Evolutionary conservation across 2,329 filamentous ascomycete genomes (phyloP).

Genomic region (Pseudogymnoascus sp.): DNA sequence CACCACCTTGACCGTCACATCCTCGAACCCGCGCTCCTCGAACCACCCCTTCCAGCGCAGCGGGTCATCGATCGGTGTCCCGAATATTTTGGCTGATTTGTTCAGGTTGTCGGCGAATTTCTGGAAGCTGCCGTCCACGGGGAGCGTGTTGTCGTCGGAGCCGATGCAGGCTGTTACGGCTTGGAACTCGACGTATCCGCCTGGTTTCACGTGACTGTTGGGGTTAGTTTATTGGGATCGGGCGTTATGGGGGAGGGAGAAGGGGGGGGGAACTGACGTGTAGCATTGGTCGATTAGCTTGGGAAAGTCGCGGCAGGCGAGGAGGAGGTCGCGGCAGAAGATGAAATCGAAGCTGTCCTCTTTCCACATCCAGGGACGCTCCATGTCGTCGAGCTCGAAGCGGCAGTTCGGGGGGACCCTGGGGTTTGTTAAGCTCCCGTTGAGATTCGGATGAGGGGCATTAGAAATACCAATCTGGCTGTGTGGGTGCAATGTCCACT

Average conservation of each 20-base stretch:
- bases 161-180: conserved; percentile 1
- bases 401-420: conserved; percentile 23
- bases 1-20: conserved; percentile 43
- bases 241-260: background rate
- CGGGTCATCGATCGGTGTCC: conserved; percentile 14
- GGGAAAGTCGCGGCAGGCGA: conserved; percentile 16
- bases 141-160: conserved; percentile 18
- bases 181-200: conserved; percentile 19
- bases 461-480: conserved; percentile 15
- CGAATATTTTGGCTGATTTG: background rate
- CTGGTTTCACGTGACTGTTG: conserved; percentile 18
- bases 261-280: background rate
- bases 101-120: conserved; percentile 8
- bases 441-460: background rate
- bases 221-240: background rate
- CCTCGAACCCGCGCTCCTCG: conserved; percentile 46
- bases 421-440: background rate
- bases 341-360: conserved; percentile 13
- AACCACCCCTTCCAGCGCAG: conserved; percentile 31
- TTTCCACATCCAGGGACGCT: conserved; percentile 15
- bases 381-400: conserved; percentile 33
- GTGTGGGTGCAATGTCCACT: conserved; percentile 15
- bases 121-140: conserved; percentile 1
- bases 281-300: conserved; percentile 17
- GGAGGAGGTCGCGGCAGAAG: conserved; percentile 12